Evolutionary conservation across 441 rosid species (phyloP), one percentile per base, ranked within the genome.

Genomic region (Capsella rubella): DNA sequence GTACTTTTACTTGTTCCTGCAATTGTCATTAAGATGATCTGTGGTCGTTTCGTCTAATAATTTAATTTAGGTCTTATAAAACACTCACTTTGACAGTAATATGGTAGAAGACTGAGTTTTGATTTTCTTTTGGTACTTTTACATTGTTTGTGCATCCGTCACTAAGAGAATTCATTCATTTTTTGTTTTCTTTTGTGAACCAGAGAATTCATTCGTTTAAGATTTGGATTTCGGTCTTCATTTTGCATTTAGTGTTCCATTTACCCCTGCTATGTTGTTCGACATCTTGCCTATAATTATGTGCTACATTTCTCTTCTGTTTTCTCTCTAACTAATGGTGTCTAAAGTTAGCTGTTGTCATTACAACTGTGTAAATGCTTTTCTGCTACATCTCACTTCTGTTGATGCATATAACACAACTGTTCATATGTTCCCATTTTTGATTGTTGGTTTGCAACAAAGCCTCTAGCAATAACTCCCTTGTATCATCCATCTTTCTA

Each of bases 261-360:
- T 65, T 35, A 14, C 67, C 8, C 32, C 62, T 54, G 57, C 50
- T 34, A 12, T 5, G 25, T 18, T 54, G 50, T 55, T 59, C 27
- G 8, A 32, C 42, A 18, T 1, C 53, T 21, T 49, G 11, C 1
- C 10, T 40, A 6, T 34, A 11, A 6, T 50, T 13, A 3, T 32
- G 16, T 54, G 28, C 9, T 64, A 32, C 28, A 43, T 62, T 10
- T 16, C 69, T 13, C 55, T 63, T 42, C 27, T 29, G 21, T 31
- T 16, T 7, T 13, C 7, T 3, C 4, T 13, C 47, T 69, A 45
- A 4, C 18, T 37, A 31, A 3, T 50, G 43, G 11, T 61, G 16
- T 64, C 15, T 11, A 11, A 25, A 40, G 52, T 53, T 53, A 37
- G 29, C 12, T 28, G 6, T 11, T 40, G 3, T 43, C 8, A 15